Base-by-base conservation (phyloP, 1,284 basidiomycete species). In the Hypsizygus ulmarius region DNA sequence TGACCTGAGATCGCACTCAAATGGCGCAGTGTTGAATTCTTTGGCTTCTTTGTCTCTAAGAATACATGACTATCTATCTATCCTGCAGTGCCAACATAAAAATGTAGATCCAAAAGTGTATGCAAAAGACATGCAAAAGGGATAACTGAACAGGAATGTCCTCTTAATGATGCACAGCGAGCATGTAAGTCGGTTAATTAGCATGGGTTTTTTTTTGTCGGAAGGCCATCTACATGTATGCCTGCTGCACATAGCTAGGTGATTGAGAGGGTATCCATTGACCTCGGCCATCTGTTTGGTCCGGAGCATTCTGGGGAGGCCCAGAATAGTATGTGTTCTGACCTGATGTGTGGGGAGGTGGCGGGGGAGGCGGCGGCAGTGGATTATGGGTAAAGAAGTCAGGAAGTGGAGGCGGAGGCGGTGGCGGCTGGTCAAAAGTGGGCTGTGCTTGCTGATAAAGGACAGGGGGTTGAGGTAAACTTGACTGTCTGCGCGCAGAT, bases 241-340 rank as follows among this genome's bases (percentile, higher is more conserved):
- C 47, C 8, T 59, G 54, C 10, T 55, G 54, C 19, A 39, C 43
- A 43, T 59, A 60, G 33, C 41, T 27, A 32, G 50, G 8, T 32
- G 46, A 10, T 34, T 50, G 55, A 12, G n/a, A n/a, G n/a, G 43
- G 27, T 14, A 45, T 50, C 64, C 70, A 72, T 47, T 70, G 67
- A 19, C 60, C 56, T 48, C 67, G 64, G 39, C 56, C 54, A 41
- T 67, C 63, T 3, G 65, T 50, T 44, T 61, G 54, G 12, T 53
- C 47, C 21, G 72, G 70, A 32, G 71, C 68, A 45, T 73, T 71
- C 21, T 73, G 73, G 8, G 65, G 68, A n/a, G 67, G 66, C 19
- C 70, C 72, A 34, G 70, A 69, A 36, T 70, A 68, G 56, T 70
- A 69, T n/a, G 64, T 58, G 10, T 55, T 50, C n/a, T 62, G 58